A percentile compares a stretch with the other conserved stretches of the same genome.
phyloP scores from a whole-genome alignment of 139 green algal species.

The Closterium sp. region DNA sequence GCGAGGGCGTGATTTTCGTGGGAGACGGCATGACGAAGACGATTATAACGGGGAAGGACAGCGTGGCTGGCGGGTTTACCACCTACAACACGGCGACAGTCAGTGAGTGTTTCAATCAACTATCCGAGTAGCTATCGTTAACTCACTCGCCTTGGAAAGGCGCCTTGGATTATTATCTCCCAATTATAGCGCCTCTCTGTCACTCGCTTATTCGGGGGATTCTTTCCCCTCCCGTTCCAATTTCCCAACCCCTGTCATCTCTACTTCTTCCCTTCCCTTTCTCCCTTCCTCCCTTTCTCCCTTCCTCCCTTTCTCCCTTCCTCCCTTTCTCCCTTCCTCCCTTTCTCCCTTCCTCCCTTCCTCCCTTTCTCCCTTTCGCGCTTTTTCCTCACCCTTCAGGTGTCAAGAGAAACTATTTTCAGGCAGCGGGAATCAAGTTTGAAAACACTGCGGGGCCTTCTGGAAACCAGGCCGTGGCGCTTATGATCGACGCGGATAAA shows the following conservation, averaged over 20 bases:
- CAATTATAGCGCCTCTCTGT: too few species aligned
- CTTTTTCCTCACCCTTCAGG: too few species aligned
- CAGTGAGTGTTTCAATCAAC: not conserved
- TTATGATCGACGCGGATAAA: not conserved
- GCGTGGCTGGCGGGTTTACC: not conserved
- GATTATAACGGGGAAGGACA: not conserved
- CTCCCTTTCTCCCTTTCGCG: not conserved
- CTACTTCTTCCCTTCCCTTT: too few species aligned
- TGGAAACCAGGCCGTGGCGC: not conserved
- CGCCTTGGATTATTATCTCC: too few species aligned
- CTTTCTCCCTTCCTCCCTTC: not conserved
- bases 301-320: not conserved
- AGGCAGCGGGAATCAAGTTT: not conserved
- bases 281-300: not conserved
- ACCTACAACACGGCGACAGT: constrained; percentile 1
- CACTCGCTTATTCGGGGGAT: too few species aligned
- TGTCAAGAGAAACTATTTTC: not conserved
- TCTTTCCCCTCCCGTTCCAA: too few species aligned
- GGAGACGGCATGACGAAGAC: not conserved
- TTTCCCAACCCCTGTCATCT: not conserved
- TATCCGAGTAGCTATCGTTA: too few species aligned
- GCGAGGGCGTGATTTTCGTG: not conserved
- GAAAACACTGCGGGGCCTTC: not conserved
- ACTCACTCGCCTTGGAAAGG: too few species aligned
- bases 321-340: not conserved